Evolutionary conservation across 2,329 filamentous ascomycete species (phyloP).

Genomic region (Pseudonectria buxi): DNA sequence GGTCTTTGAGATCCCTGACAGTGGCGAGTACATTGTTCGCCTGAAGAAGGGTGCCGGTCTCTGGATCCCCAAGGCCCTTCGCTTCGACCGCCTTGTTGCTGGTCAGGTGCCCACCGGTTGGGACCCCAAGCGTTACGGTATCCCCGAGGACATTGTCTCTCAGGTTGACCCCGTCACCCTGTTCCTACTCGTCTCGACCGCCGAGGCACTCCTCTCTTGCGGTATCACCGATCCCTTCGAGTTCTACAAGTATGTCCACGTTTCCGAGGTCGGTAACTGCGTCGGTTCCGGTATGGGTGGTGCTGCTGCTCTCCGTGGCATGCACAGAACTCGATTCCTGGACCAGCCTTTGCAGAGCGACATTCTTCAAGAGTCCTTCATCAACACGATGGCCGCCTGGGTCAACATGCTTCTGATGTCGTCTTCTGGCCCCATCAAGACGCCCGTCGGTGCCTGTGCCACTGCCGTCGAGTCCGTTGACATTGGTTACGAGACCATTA

Average conservation of each 20-base stretch:
- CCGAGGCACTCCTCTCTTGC: constrained; percentile 80
- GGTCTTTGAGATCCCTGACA: constrained; percentile 89
- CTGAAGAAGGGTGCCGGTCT: constrained; percentile 93
- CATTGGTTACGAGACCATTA: constrained; percentile 96
- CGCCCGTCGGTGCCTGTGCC: constrained; percentile 93
- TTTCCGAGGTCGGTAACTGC: constrained; percentile 97
- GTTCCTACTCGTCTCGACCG: constrained; percentile 89
- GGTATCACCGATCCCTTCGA: constrained; percentile 99
- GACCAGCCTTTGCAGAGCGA: constrained; percentile 98
- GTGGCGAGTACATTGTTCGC: constrained; percentile 88
- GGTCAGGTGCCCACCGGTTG: constrained; percentile 96
- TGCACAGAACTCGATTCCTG: constrained; percentile 97
- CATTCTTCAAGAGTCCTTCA: constrained; percentile 98
- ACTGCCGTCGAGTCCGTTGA: constrained; percentile 96
- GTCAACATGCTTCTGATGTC: constrained; percentile 98
- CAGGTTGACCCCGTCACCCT: constrained; percentile 96
- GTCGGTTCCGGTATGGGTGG: constrained; percentile 98
- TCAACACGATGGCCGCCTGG: constrained; percentile 99
- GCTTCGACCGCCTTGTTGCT: constrained; percentile 94
- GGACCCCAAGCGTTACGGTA: constrained; percentile 93
- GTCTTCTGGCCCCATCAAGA: constrained; percentile 97
- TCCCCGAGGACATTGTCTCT: constrained; percentile 94
- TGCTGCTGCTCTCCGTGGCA: constrained; percentile 82
- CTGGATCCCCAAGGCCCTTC: constrained; percentile 92
- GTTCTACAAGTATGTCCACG: constrained; percentile 99